phyloP scores from a whole-genome alignment of 2,329 filamentous ascomycete species.

The Calonectria pauciramosa region DNA sequence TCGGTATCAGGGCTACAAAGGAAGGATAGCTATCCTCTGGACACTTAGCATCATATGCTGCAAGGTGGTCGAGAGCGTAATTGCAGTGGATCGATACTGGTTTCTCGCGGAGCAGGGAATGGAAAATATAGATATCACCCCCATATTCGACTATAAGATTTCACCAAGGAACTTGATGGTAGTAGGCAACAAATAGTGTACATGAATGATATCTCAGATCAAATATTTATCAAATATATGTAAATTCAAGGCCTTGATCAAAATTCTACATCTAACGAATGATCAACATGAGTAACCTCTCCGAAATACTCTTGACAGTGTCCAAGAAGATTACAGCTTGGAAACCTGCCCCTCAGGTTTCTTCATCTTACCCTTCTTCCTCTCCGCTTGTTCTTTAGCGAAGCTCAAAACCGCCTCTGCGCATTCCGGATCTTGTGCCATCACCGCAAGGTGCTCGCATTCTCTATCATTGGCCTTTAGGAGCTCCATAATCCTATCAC shows the following conservation, averaged over 20 bases:
- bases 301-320: no score
- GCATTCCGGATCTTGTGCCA: neutral
- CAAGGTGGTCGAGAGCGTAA: conserved; percentile 49
- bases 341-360: neutral
- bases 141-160: conserved; percentile 44
- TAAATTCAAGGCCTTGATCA: no score
- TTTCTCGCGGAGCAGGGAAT: conserved; percentile 45
- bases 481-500: neutral
- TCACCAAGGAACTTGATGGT: conserved; percentile 45
- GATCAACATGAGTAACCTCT: no score
- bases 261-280: no score
- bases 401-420: neutral
- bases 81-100: conserved; percentile 50
- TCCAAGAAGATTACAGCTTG: neutral
- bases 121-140: conserved; percentile 41
- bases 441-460: neutral
- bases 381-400: neutral
- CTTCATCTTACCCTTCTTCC: neutral
- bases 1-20: conserved; percentile 38
- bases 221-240: no score
- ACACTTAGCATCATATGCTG: conserved; percentile 50
- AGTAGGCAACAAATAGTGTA: conserved; percentile 25
- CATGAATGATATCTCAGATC: no score
- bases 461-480: neutral
- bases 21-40: conserved; percentile 50